These are phyloP conservation scores for Patellifolia procumbens DNA, from an alignment of 179 eudicot genomes.

Conservation along the genomic window DNA sequence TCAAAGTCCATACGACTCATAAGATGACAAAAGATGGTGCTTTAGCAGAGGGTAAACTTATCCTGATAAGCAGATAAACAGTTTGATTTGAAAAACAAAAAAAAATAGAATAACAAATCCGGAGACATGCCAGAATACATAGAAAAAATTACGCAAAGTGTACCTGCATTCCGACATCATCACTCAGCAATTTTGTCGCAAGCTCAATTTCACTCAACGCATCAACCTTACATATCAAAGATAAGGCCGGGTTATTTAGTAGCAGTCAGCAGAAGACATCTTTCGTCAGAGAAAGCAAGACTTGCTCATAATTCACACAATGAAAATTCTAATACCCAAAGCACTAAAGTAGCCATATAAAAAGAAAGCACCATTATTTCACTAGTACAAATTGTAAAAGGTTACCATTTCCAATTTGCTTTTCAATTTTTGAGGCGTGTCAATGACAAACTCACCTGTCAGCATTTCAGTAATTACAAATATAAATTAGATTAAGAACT, in stretches of 20 bases:
- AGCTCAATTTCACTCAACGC: constrained; percentile 95
- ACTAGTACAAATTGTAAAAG: constrained; percentile 6
- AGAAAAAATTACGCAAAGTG: constrained; percentile 9
- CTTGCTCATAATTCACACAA: background rate
- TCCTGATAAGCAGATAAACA: background rate
- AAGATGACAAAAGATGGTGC: constrained; percentile 2
- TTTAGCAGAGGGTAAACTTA: background rate
- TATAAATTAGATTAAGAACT: constrained; percentile 14
- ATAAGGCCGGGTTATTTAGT: constrained; percentile 19
- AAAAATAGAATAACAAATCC: too few species aligned
- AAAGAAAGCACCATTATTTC: constrained; percentile 3
- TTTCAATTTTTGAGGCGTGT: constrained; percentile 93
- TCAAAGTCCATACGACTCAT: background rate
- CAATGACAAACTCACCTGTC: constrained; percentile 93
- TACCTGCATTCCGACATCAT: constrained; percentile 69
- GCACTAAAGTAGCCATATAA: background rate
- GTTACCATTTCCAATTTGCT: constrained; percentile 88
- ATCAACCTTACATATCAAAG: constrained; percentile 66
- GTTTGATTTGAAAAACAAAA: too few species aligned
- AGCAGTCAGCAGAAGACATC: background rate
- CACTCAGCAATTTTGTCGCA: constrained; percentile 81
- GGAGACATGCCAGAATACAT: background rate
- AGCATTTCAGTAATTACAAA: constrained; percentile 39
- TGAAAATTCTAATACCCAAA: background rate
- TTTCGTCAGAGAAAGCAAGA: background rate